Conservation (phyloP, 805 yeast species). For the Ogataea trehaloabstinens region DNA sequence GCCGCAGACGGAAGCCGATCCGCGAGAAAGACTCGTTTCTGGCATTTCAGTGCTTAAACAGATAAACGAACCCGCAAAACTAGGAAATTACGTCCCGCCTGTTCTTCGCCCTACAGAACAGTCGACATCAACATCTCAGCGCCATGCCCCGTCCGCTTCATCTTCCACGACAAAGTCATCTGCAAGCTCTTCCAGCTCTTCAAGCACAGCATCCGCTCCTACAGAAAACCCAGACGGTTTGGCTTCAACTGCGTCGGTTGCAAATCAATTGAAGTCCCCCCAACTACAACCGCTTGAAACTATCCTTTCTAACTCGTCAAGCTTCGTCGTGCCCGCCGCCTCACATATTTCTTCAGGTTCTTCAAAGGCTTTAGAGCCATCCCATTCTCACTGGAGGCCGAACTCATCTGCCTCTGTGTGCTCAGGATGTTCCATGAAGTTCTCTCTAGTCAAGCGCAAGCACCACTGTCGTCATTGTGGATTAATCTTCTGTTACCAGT, state of each 20-base stretch:
- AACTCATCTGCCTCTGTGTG: conserved; percentile 40
- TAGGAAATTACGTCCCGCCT: conserved; percentile 51
- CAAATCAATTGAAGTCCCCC: no score
- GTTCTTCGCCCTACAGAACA: conserved; percentile 44
- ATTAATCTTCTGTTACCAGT: conserved; percentile 39
- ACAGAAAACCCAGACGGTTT: conserved; percentile 1
- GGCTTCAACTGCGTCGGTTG: background rate
- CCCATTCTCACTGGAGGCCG: conserved; percentile 53
- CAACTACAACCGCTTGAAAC: conserved; percentile 6
- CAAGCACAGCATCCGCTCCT: conserved; percentile 7
- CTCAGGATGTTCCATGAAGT: conserved; percentile 25
- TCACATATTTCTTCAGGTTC: conserved; percentile 1
- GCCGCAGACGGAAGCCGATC: conserved; percentile 2
- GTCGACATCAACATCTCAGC: conserved; percentile 1
- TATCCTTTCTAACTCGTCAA: conserved; percentile 15
- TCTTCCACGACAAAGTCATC: conserved; percentile 4
- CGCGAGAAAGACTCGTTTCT: conserved; percentile 7
- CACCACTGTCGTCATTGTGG: conserved; percentile 58
- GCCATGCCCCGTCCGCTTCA: conserved; percentile 1
- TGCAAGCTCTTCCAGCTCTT: conserved; percentile 11
- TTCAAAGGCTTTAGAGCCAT: conserved; percentile 38
- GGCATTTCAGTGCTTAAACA: conserved; percentile 29
- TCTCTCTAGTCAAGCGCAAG: conserved; percentile 32
- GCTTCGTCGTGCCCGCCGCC: conserved; percentile 2
- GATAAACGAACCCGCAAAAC: conserved; percentile 45